Evolutionary conservation across 164 flowering plant species (phyloP).

Genomic region (Stephania yunnanensis): DNA sequence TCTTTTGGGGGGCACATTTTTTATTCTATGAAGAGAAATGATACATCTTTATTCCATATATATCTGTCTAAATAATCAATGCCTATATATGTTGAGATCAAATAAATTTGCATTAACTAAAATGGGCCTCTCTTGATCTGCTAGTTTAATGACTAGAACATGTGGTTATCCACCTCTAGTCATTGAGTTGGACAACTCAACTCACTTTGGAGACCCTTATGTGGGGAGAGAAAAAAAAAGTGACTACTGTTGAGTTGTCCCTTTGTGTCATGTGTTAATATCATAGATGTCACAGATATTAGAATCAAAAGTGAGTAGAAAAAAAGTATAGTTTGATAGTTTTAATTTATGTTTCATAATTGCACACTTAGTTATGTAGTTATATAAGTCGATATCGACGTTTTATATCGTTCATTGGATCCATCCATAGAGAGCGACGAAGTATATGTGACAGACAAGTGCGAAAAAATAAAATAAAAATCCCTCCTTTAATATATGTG

Average conservation of each 20-base stretch:
- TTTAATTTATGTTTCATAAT: background rate
- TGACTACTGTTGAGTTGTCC: slow-evolving; percentile 22
- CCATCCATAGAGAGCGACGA: no score
- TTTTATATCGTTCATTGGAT: no score
- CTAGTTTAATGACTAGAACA: slow-evolving; percentile 13
- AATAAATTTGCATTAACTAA: slow-evolving; percentile 4
- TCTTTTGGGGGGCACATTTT: slow-evolving; percentile 15
- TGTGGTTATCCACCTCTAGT: slow-evolving; percentile 17
- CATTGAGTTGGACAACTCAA: slow-evolving; percentile 31
- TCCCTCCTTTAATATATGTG: background rate
- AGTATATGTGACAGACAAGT: background rate
- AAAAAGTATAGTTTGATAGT: background rate
- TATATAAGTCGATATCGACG: background rate
- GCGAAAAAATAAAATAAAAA: background rate
- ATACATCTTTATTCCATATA: slow-evolving; percentile 11
- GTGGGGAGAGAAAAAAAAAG: slow-evolving; percentile 9
- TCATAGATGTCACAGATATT: background rate
- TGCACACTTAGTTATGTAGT: background rate
- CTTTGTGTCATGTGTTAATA: slow-evolving; percentile 9
- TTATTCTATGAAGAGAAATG: slow-evolving; percentile 5
- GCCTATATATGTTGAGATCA: background rate
- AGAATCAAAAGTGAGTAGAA: background rate
- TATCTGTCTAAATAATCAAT: slow-evolving; percentile 6
- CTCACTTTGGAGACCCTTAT: slow-evolving; percentile 15
- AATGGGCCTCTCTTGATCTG: slow-evolving; percentile 11